Evolutionary conservation across 106 monocot species (phyloP).

Genomic region (Acanthochlamys bracteata): DNA sequence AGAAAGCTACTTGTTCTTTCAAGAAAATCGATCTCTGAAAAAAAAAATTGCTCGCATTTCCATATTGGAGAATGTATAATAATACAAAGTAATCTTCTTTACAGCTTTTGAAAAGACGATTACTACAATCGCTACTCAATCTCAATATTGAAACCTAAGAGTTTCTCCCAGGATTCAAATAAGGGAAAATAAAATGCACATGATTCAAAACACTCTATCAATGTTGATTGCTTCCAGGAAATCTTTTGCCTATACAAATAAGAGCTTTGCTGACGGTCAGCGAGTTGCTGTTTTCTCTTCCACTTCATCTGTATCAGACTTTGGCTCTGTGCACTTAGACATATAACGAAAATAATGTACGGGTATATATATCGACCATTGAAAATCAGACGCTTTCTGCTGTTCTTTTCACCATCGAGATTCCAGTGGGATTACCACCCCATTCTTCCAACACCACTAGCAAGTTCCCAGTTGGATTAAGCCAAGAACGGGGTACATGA

Average conservation of each 20-base stretch:
- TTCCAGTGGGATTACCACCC: constrained; percentile 37
- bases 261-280: not conserved
- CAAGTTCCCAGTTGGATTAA: constrained; percentile 30
- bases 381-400: constrained; percentile 12
- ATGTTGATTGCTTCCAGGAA: not conserved
- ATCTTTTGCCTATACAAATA: not conserved
- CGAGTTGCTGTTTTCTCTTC: constrained; percentile 10
- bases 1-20: too few relatives aligned
- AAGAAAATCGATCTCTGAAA: too few relatives aligned
- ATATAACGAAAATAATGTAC: not conserved
- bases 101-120: too few relatives aligned
- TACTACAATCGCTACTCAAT: not conserved
- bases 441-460: constrained; percentile 40
- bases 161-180: not conserved
- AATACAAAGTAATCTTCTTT: too few relatives aligned
- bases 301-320: constrained; percentile 4
- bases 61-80: too few relatives aligned
- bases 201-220: not conserved
- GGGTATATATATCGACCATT: not conserved
- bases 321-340: not conserved
- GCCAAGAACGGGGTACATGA: constrained; percentile 41
- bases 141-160: not conserved
- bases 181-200: not conserved
- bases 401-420: constrained; percentile 31
- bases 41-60: too few relatives aligned